Percentiles rank a stretch among this genome's conserved stretches.
Conservation (phyloP, 2,329 filamentous ascomycete genomes). For the Blastomyces parvus region DNA sequence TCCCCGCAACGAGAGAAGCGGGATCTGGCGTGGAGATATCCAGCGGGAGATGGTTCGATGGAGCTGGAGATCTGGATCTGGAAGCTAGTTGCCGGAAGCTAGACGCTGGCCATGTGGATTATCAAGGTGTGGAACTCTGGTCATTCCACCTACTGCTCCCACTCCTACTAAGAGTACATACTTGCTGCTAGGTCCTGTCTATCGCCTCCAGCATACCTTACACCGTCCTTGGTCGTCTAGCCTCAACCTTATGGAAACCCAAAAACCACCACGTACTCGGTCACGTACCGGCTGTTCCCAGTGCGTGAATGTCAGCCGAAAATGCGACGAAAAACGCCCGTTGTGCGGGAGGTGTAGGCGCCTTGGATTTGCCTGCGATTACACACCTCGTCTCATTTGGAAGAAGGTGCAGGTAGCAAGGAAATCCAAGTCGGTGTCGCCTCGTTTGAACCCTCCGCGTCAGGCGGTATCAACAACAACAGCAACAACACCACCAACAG, state of each 20-base stretch:
- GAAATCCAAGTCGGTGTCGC: neutral
- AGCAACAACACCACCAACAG: neutral
- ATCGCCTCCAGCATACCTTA: neutral
- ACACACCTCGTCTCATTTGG: constrained; percentile 2
- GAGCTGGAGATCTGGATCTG: neutral
- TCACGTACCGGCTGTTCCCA: neutral
- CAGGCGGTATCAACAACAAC: neutral
- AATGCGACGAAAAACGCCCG: neutral
- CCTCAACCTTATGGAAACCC: neutral
- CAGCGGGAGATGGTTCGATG: no score
- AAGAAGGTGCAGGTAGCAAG: neutral
- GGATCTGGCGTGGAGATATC: neutral
- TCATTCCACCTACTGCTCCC: neutral
- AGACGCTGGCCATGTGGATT: neutral
- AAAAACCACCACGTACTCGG: neutral
- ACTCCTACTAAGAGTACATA: no score
- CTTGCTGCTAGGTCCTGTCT: neutral
- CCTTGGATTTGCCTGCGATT: neutral
- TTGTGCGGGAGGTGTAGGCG: neutral
- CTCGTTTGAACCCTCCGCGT: neutral
- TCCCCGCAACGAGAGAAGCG: neutral
- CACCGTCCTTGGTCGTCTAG: neutral
- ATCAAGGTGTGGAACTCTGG: neutral
- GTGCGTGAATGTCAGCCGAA: neutral
- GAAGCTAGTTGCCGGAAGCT: neutral